Evolutionary conservation across 306 rosid genomes (phyloP), one percentile per base, ranked within the genome.

Genomic region (Castanea mollissima): DNA sequence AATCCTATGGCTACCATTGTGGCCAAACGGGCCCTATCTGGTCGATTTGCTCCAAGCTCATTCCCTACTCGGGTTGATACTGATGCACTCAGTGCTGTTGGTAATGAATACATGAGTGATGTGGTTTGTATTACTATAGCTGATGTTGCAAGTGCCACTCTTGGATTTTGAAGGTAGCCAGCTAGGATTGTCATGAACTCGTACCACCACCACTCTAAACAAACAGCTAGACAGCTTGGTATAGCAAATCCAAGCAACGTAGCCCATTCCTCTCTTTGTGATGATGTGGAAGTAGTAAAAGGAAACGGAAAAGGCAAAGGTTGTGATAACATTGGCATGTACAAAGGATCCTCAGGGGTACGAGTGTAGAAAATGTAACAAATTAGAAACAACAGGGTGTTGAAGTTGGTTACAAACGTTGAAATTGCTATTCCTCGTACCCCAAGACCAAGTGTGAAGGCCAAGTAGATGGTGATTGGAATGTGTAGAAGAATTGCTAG

Each of bases 141-240:
- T 0, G 89, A 87, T 0, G 92, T 84, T 1, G 92, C 92, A 0
- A 90, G 78, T 5, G 90, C 86, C 1, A 85, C 87, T 2, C 78
- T 77, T 6, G 92, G 94, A 32, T 88, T 86, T 10, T 83, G n/a
- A 5, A 90, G 94, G 59, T 88, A 90, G 11, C 92, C 94, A 0
- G 94, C 85, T 15, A 88, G 79, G 27, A 90, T 86, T 6, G 90
- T 90, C 94, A 90, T 90, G 49, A 90, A 77, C 54, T 90, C 94
- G 59, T 90, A 90, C 92, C 97, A 94, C 98, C 98, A 94, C 98
- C 98, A 94, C 69, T 94, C 97, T 35, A 94, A 81, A 51, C 98
- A 94, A 23, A 94, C 97, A 1, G 83, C 97, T 7, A 92, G 77
- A 20, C 97, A 94, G 76, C 97, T 94, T 6, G 92, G 93, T 31